A percentile compares a stretch with the other conserved stretches of the same genome.
Evolutionary conservation across 345 rosid species (phyloP).

Genomic region (Hibiscus syriacus): DNA sequence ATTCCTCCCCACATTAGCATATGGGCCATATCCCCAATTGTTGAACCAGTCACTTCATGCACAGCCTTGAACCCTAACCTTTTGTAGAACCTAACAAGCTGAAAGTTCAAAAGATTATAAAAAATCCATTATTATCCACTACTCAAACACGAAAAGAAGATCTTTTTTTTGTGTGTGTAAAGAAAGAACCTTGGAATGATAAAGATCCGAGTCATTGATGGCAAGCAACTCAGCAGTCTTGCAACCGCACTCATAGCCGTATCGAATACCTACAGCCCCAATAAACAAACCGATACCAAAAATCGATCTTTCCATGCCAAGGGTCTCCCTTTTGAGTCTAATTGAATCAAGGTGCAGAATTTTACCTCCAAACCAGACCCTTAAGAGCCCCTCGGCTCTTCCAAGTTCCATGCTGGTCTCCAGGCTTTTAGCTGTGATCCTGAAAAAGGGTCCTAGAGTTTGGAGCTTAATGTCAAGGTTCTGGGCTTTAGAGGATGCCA

Average conservation of each 20-base stretch:
- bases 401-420: conserved; percentile 57
- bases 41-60: conserved; percentile 79
- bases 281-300: conserved; percentile 83
- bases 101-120: conserved; percentile 7
- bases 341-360: conserved; percentile 81
- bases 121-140: background rate
- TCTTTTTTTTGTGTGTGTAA: background rate
- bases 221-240: conserved; percentile 77
- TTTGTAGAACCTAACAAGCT: conserved; percentile 80
- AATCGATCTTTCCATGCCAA: conserved; percentile 66
- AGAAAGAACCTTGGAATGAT: conserved; percentile 66
- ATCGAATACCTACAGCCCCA: conserved; percentile 83
- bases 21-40: conserved; percentile 63
- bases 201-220: conserved; percentile 80
- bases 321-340: conserved; percentile 58
- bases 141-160: background rate
- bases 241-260: conserved; percentile 77
- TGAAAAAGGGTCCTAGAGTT: conserved; percentile 71
- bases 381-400: conserved; percentile 59
- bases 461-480: conserved; percentile 66
- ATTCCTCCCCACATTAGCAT: conserved; percentile 93
- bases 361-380: conserved; percentile 74
- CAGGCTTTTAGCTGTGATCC: conserved; percentile 61
- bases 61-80: conserved; percentile 69
- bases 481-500: conserved; percentile 59